A percentile compares a stretch with the other conserved stretches of the same genome.
These are phyloP conservation scores for Globisporangium sylvaticum DNA, from an alignment of 352 stramenopile genomes.

Conservation along the genomic window DNA sequence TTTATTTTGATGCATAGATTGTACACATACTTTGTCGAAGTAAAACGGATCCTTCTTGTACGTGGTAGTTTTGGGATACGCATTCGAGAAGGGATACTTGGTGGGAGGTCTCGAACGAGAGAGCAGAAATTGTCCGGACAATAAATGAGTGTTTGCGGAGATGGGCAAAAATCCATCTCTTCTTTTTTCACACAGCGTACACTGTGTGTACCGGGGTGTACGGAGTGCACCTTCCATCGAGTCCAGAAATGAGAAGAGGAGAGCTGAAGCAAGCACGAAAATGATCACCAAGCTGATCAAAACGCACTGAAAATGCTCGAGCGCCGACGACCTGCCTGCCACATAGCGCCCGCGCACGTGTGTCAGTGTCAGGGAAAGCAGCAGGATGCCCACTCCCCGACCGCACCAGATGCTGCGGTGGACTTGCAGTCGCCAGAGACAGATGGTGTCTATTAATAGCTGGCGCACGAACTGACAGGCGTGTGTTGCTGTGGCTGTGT, in stretches of 20 bases:
- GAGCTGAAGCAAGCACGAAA: too few species aligned
- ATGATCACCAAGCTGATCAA: not conserved
- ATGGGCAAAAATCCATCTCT: constrained; percentile 1
- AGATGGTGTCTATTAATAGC: not conserved
- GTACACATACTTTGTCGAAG: not conserved
- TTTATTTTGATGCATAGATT: not conserved
- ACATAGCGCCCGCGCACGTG: not conserved
- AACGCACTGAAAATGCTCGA: too few species aligned
- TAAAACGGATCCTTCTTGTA: not conserved
- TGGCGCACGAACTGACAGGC: too few species aligned
- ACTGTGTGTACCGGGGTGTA: too few species aligned
- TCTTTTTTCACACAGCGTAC: not conserved
- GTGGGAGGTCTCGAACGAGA: not conserved
- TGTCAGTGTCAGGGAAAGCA: not conserved
- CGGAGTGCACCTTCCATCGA: too few species aligned
- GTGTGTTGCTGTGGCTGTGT: too few species aligned
- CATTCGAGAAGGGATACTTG: not conserved
- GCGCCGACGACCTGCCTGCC: not conserved
- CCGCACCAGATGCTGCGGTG: not conserved
- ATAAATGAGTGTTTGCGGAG: not conserved
- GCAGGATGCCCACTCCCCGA: not conserved
- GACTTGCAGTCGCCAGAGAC: not conserved
- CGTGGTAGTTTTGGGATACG: not conserved
- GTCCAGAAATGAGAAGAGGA: too few species aligned
- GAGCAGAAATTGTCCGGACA: constrained; percentile 1